Evolutionary conservation across 768 basidiomycete species (phyloP), one percentile per base, ranked within the genome.

Genomic region (Russula emetica): DNA sequence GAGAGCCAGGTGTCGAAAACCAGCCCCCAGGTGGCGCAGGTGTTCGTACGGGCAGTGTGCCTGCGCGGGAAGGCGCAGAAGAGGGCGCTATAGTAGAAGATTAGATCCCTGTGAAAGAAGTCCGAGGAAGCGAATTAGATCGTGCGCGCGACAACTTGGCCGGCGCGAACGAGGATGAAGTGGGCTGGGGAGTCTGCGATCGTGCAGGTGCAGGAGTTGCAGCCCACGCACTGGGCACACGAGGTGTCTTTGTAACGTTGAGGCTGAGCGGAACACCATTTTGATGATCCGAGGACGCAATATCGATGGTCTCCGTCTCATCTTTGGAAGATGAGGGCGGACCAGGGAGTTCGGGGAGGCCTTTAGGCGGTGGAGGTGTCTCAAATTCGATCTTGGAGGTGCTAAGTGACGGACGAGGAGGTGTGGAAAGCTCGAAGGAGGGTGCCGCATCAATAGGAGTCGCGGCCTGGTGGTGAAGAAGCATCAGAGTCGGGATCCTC

Each of bases 261-360:
- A 72, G 65, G 52, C 77, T 72, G 5, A 63, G 67, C 36, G 67
- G 67, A 22, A 64, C 45, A 28, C 60, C 63, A 13, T 44, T 47
- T 54, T 61, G 62, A 20, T 69, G 73, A 42, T 69, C 66, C 40
- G 63, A 62, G 24, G 71, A 72, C 44, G 63, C 74, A 56, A 59
- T 52, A 28, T 72, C 69, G 63, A 75, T 73, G 44, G 75, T 72
- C 38, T 67, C 72, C 28, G 71, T 78, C 49, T 84, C 81, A 38
- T 82, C 82, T 16, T 80, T 80, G 2, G 74, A 75, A 11, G 82
- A 82, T n/a, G 80, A 80, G 2, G 87, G 85, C 3, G 84, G 85
- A 20, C 74, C 85, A 14, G 87, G 87, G 54, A 90, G 82, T 8
- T 86, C 86, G 11, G 87, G 85, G 62, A 87, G 77, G 51, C 77